Base-by-base conservation (phyloP, 2,329 filamentous ascomycete genomes). In the Exophiala aquamarina region DNA sequence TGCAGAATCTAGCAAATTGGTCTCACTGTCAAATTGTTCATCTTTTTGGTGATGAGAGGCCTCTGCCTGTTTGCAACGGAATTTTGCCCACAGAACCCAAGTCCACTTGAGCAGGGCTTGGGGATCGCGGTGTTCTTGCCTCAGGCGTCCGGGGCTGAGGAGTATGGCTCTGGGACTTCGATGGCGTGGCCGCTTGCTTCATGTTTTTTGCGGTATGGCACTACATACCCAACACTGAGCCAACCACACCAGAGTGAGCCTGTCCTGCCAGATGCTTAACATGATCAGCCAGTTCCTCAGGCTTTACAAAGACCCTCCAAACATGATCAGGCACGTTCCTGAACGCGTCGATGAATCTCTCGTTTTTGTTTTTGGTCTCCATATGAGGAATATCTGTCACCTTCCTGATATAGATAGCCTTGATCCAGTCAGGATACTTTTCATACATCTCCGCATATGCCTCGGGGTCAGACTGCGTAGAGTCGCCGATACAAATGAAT, bases 401-500 rank as follows among this genome's bases (percentile, higher is more conserved):
- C 63, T 88, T 92, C 44, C 91, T 81, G 60, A 96, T 95, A 55
- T 88, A 85, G 37, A 97, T 93, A 10, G 87, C 78, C 52, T 81
- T 81, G 52, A 96, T 81, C 89, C 90, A 96, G 5, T 78, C 81
- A 0, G 84, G 83, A 53, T 83, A 80, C 39, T 77, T 75, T 42
- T 82, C 66, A 52, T 77, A 90, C 68, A 89, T 82, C 57, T 91
- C 84, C 20, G 84, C 91, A 62, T 96, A 97, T 0, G 88, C 82
- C 65, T 97, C 92, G 0, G 92, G 91, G 59, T 97, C 92, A 19
- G 82, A 86, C 68, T 96, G 92, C 0, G 91, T 96, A 31, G 86
- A 92, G 68, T 97, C 92, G 1, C 92, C 92, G 55, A 97, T 83
- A 57, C 84, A 84, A 53, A 97, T 81, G 70, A 95, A 84, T 59